Conservation (phyloP, 2,329 filamentous ascomycete genomes). For the Gliomastix tumulicola region DNA sequence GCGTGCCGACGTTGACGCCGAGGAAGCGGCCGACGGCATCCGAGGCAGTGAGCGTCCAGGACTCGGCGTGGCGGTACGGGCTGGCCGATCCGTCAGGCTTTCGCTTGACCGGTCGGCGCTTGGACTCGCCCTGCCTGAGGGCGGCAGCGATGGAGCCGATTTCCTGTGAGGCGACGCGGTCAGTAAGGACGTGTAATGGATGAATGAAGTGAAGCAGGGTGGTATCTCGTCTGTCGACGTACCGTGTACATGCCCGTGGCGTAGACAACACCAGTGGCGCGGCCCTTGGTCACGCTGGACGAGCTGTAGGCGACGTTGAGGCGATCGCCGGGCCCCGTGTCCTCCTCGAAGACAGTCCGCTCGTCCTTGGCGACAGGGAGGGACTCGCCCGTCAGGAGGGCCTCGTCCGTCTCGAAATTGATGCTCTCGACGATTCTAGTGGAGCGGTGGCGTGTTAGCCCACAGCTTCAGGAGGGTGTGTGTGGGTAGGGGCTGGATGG, state of each 20-base stretch:
- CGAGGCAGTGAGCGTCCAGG: conserved; percentile 26
- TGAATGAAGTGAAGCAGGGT: background rate
- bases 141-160: conserved; percentile 52
- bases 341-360: conserved; percentile 28
- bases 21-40: conserved; percentile 37
- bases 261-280: conserved; percentile 52
- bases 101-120: conserved; percentile 28
- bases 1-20: conserved; percentile 51
- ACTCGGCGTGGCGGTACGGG: conserved; percentile 21
- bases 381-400: conserved; percentile 57
- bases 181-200: too few species aligned
- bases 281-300: conserved; percentile 54
- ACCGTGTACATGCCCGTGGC: conserved; percentile 54
- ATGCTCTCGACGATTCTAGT: conserved; percentile 51
- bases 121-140: conserved; percentile 28
- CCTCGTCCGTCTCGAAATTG: conserved; percentile 64
- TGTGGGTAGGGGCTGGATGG: background rate
- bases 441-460: conserved; percentile 2
- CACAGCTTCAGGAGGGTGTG: background rate
- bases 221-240: too few species aligned
- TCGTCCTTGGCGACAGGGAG: conserved; percentile 50
- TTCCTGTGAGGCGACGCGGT: too few species aligned
- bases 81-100: conserved; percentile 31
- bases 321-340: conserved; percentile 46
- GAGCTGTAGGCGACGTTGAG: conserved; percentile 58